A percentile compares a stretch with the other conserved stretches of the same genome.
phyloP scores from a whole-genome alignment of 352 stramenopile species.

The Globisporangium parvum region DNA sequence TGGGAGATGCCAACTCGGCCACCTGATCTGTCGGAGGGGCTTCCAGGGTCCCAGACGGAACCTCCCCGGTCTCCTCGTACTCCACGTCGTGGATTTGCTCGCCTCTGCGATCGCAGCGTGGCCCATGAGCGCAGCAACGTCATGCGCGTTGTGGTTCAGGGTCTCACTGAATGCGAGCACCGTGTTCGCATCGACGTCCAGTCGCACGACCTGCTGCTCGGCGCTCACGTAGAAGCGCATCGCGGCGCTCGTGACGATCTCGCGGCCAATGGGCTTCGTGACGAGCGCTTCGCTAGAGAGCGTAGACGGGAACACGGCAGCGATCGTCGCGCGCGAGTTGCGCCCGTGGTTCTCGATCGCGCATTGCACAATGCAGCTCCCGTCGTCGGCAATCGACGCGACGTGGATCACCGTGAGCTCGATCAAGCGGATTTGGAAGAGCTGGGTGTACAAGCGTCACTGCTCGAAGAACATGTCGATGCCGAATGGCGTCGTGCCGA shows the following conservation, averaged over 20 bases:
- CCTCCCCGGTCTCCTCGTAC: not conserved
- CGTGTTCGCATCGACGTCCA: conserved; percentile 6
- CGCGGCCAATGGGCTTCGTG: not conserved
- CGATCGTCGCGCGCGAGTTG: conserved; percentile 7
- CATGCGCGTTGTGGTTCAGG: conserved; percentile 2
- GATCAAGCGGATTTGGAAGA: conserved; percentile 13
- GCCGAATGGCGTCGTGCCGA: conserved; percentile 10
- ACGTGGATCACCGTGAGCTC: conserved; percentile 2
- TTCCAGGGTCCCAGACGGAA: too few species aligned
- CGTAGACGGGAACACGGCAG: conserved; percentile 8
- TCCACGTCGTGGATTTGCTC: conserved; percentile 3
- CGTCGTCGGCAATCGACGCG: not conserved
- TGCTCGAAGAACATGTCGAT: conserved; percentile 20
- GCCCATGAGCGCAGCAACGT: conserved; percentile 3
- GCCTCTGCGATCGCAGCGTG: conserved; percentile 6
- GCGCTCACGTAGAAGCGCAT: conserved; percentile 5
- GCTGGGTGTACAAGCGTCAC: conserved; percentile 16
- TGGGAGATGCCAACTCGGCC: not conserved
- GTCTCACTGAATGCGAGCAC: not conserved
- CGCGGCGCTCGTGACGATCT: conserved; percentile 2
- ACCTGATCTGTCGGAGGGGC: too few species aligned
- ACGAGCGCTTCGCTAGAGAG: conserved; percentile 7
- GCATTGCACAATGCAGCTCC: conserved; percentile 11
- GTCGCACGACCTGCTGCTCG: not conserved
- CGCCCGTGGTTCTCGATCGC: conserved; percentile 4